Percentiles rank a stretch among this genome's conserved stretches.
These are phyloP conservation scores for Discostella stelligeroides DNA, from an alignment of 108 stramenopile genomes.

Conservation along the genomic window DNA sequence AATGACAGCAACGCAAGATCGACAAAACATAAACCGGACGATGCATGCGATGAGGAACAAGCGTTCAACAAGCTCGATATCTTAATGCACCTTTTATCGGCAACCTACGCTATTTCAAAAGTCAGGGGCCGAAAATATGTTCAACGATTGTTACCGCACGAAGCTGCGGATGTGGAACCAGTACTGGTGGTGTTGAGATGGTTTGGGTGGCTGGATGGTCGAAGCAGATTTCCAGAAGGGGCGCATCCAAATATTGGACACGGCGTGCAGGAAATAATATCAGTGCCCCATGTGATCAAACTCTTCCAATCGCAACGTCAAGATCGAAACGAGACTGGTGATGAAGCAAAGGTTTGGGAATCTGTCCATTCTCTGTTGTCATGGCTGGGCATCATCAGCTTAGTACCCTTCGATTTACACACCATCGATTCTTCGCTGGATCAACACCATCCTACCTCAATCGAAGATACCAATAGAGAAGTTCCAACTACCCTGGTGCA, in stretches of 20 bases:
- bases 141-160: constrained; percentile 89
- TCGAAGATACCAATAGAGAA: constrained; percentile 7
- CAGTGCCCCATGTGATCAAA: constrained; percentile 18
- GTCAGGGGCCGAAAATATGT: constrained; percentile 92
- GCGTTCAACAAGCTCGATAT: constrained; percentile 34
- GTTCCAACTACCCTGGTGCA: constrained; percentile 46
- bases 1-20: no score
- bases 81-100: constrained; percentile 70
- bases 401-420: constrained; percentile 93
- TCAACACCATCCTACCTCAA: neutral
- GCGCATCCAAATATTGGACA: neutral
- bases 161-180: constrained; percentile 89
- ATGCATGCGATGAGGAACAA: constrained; percentile 5
- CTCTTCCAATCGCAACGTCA: constrained; percentile 35
- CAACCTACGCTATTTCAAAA: constrained; percentile 90
- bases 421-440: constrained; percentile 75
- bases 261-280: constrained; percentile 4
- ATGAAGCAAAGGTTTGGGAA: constrained; percentile 84
- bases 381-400: constrained; percentile 94
- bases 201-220: constrained; percentile 48
- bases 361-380: constrained; percentile 91
- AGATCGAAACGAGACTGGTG: constrained; percentile 15
- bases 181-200: constrained; percentile 67
- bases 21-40: no score
- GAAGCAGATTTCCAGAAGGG: neutral